These are phyloP conservation scores for Lycium ferocissimum DNA, from an alignment of 257 asterid genomes.

Conservation along the genomic window DNA sequence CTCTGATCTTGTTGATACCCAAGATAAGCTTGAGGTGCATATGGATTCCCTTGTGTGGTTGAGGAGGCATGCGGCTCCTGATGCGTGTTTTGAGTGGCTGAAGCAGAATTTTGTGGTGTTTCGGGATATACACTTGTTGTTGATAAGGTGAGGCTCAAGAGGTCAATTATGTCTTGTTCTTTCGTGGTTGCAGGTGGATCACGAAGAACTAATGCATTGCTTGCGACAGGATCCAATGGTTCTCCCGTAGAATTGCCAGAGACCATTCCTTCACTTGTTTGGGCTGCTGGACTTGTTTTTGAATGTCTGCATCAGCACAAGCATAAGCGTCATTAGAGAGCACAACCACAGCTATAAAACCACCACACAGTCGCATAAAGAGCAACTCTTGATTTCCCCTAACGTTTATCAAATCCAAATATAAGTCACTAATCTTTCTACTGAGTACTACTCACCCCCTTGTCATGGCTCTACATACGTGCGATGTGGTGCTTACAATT, in stretches of 20 bases:
- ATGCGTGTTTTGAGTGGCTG: slow-evolving; percentile 36
- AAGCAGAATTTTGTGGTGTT: slow-evolving; percentile 43
- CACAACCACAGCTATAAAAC: background rate
- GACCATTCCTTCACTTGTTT: slow-evolving; percentile 22
- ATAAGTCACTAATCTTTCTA: background rate
- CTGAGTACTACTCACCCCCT: slow-evolving; percentile 13
- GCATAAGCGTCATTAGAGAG: background rate
- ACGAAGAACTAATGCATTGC: slow-evolving; percentile 69
- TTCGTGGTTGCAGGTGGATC: slow-evolving; percentile 51
- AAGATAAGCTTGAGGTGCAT: slow-evolving; percentile 50
- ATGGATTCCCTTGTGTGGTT: slow-evolving; percentile 39
- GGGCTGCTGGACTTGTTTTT: slow-evolving; percentile 30
- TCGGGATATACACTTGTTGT: slow-evolving; percentile 51
- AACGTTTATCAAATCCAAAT: slow-evolving; percentile 2
- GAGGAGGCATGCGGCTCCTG: slow-evolving; percentile 48
- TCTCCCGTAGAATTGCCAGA: slow-evolving; percentile 23
- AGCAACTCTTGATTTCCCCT: background rate
- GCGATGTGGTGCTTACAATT: background rate
- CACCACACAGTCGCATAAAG: background rate
- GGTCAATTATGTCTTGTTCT: slow-evolving; percentile 80
- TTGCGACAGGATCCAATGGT: slow-evolving; percentile 34
- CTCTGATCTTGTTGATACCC: slow-evolving; percentile 51
- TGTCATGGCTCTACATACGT: background rate
- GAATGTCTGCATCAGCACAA: slow-evolving; percentile 32
- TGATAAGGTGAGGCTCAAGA: slow-evolving; percentile 70